These are phyloP conservation scores for Chaetomium cochliodes DNA, from an alignment of 495 filamentous ascomycete genomes.

Conservation along the genomic window DNA sequence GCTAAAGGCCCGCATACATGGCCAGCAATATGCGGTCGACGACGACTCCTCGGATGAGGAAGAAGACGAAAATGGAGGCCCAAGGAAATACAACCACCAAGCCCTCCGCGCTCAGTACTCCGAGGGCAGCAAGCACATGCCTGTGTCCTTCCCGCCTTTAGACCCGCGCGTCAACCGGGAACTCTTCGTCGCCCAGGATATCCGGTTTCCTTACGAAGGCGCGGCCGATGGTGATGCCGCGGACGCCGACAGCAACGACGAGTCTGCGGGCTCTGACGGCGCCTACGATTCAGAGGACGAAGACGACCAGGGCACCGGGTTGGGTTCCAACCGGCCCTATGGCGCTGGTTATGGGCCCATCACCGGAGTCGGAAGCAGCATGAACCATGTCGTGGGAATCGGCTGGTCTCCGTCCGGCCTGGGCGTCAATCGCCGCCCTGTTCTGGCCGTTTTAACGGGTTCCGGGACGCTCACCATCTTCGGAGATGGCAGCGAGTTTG, in stretches of 20 bases:
- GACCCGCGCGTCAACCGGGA: slow-evolving; percentile 40
- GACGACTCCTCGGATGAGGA: slow-evolving; percentile 27
- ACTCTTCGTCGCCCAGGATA: slow-evolving; percentile 30
- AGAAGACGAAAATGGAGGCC: slow-evolving; percentile 16
- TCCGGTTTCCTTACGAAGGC: slow-evolving; percentile 32
- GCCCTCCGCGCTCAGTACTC: slow-evolving; percentile 33
- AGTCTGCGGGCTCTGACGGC: slow-evolving; percentile 17
- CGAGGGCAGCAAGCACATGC: slow-evolving; percentile 39
- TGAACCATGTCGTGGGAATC: slow-evolving; percentile 48
- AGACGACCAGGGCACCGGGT: slow-evolving; percentile 8
- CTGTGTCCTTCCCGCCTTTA: slow-evolving; percentile 37
- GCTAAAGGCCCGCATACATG: slow-evolving; percentile 1
- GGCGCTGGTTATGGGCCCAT: slow-evolving; percentile 46
- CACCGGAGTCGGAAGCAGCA: slow-evolving; percentile 45
- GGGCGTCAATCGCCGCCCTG: slow-evolving; percentile 45
- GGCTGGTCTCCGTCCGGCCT: slow-evolving; percentile 49
- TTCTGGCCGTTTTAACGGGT: slow-evolving; percentile 44
- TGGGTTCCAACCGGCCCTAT: slow-evolving; percentile 31
- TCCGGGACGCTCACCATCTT: slow-evolving; percentile 45
- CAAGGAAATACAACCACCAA: slow-evolving; percentile 16
- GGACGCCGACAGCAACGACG: slow-evolving; percentile 21
- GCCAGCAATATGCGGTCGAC: slow-evolving; percentile 14
- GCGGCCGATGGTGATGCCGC: slow-evolving; percentile 18
- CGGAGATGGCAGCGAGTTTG: slow-evolving; percentile 40
- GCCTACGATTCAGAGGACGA: slow-evolving; percentile 16